Percentiles rank a stretch among this genome's conserved stretches.
phyloP scores from a whole-genome alignment of 169 alveolate species.

The Plasmodium gallinaceum region DNA sequence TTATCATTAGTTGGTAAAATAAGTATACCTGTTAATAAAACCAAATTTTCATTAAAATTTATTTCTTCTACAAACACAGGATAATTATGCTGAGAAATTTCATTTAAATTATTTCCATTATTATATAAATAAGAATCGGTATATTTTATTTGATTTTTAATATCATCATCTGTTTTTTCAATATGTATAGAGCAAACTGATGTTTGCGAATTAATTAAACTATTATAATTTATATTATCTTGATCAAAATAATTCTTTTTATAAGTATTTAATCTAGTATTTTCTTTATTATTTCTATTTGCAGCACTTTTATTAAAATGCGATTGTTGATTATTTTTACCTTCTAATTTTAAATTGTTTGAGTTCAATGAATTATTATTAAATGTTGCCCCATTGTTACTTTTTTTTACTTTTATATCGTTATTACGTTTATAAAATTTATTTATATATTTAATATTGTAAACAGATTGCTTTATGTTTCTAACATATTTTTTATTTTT shows the following conservation, averaged over 20 bases:
- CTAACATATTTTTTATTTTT: slow-evolving; percentile 55
- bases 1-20: slow-evolving; percentile 44
- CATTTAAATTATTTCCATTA: background rate
- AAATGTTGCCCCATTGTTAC: slow-evolving; percentile 21
- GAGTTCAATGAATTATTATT: slow-evolving; percentile 17
- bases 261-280: slow-evolving; percentile 4
- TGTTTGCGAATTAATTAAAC: slow-evolving; percentile 52
- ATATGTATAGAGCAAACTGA: slow-evolving; percentile 69
- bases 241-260: slow-evolving; percentile 62
- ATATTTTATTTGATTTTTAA: slow-evolving; percentile 41
- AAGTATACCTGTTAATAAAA: slow-evolving; percentile 56
- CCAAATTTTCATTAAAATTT: slow-evolving; percentile 40
- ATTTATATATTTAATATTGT: slow-evolving; percentile 55
- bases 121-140: background rate
- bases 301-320: slow-evolving; percentile 16
- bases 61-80: slow-evolving; percentile 66
- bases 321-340: slow-evolving; percentile 9
- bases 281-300: slow-evolving; percentile 28
- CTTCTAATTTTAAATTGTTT: slow-evolving; percentile 31
- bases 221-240: slow-evolving; percentile 69
- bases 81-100: background rate
- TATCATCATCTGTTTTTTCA: slow-evolving; percentile 72
- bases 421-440: slow-evolving; percentile 41
- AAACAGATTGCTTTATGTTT: slow-evolving; percentile 34
- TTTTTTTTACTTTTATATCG: slow-evolving; percentile 16